A percentile compares a stretch with the other conserved stretches of the same genome.
Conservation (phyloP, 495 filamentous ascomycete genomes). For the Echria macrotheca region DNA sequence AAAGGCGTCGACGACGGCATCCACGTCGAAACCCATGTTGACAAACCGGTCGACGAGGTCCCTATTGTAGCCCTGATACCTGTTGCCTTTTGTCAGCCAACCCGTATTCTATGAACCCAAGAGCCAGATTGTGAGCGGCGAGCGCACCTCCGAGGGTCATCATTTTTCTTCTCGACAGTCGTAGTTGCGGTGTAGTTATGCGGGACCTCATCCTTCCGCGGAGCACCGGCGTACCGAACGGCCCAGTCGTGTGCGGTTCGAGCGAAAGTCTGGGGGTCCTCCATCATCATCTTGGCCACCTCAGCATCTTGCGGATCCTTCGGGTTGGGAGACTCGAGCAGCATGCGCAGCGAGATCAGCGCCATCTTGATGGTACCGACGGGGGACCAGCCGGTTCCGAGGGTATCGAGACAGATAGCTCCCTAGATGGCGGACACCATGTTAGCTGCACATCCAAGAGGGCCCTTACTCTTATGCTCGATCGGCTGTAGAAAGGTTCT, state of each 20-base stretch:
- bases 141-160: constrained; percentile 36
- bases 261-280: constrained; percentile 70
- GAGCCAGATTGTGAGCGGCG: not conserved
- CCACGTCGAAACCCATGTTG: constrained; percentile 91
- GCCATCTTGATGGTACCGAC: constrained; percentile 95
- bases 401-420: constrained; percentile 94
- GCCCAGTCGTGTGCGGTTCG: constrained; percentile 88
- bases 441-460: not conserved
- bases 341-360: constrained; percentile 83
- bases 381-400: constrained; percentile 85
- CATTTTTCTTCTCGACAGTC: constrained; percentile 18
- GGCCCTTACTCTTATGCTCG: too few species aligned
- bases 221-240: constrained; percentile 74
- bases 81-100: constrained; percentile 26
- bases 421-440: constrained; percentile 50
- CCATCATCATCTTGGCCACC: constrained; percentile 85
- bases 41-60: constrained; percentile 83
- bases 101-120: not conserved
- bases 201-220: constrained; percentile 33
- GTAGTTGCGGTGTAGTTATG: constrained; percentile 15
- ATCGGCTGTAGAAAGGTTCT: too few species aligned
- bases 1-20: constrained; percentile 79
- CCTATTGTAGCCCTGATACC: constrained; percentile 86
- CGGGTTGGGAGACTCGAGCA: constrained; percentile 89
- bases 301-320: constrained; percentile 97